A percentile compares a stretch with the other conserved stretches of the same genome.
Evolutionary conservation across 768 basidiomycete species (phyloP).

Genomic region (Hericium alpestre): DNA sequence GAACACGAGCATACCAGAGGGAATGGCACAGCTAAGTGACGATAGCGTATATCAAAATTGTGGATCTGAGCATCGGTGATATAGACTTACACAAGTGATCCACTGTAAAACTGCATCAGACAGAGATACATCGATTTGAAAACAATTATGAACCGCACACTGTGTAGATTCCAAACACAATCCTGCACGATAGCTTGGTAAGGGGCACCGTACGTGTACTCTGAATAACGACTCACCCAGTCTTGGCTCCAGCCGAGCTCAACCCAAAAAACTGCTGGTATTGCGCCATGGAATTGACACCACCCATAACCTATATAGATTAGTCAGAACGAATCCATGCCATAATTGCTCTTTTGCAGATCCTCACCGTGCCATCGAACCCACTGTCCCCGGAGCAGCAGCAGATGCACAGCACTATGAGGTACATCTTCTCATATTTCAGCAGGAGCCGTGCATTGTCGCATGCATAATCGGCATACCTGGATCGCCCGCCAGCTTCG

Average conservation of each 20-base stretch:
- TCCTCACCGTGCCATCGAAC: constrained; percentile 40
- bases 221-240: constrained; percentile 22
- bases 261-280: constrained; percentile 36
- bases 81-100: constrained; percentile 3
- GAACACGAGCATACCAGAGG: constrained; percentile 24
- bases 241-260: constrained; percentile 31
- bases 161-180: constrained; percentile 46
- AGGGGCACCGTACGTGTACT: neutral
- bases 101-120: neutral
- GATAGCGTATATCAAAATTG: neutral
- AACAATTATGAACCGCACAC: constrained; percentile 16
- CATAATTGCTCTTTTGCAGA: neutral
- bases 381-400: constrained; percentile 43
- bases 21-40: constrained; percentile 30
- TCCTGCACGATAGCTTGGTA: constrained; percentile 17
- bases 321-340: neutral
- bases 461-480: constrained; percentile 11
- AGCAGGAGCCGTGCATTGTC: neutral
- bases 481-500: constrained; percentile 29
- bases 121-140: neutral
- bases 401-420: constrained; percentile 35
- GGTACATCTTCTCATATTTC: constrained; percentile 26
- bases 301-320: constrained; percentile 34
- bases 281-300: constrained; percentile 39
- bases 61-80: neutral